Conservation (phyloP, 176 grass and related monocot species). For the Eragrostis curvula region DNA sequence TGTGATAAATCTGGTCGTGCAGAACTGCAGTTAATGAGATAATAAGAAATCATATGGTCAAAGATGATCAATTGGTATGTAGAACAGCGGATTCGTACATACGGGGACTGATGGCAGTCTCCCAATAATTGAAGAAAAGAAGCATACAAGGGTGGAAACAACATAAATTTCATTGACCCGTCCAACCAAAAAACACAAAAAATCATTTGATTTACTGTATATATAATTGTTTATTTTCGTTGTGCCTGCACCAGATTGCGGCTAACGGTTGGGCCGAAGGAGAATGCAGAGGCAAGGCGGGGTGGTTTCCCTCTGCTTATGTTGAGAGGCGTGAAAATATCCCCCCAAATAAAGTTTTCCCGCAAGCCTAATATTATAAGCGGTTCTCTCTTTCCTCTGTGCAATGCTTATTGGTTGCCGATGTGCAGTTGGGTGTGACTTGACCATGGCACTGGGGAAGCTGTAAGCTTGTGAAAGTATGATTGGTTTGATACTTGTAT, state of each 20-base stretch:
- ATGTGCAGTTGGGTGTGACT: neutral
- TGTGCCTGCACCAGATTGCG: constrained; percentile 57
- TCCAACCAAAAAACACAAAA: neutral
- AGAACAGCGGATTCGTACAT: neutral
- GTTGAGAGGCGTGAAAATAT: constrained; percentile 83
- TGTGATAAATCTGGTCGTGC: neutral
- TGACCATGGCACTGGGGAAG: neutral
- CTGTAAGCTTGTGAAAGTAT: constrained; percentile 13
- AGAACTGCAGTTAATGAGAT: neutral
- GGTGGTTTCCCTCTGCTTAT: constrained; percentile 84
- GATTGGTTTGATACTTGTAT: neutral
- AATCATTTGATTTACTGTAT: constrained; percentile 6
- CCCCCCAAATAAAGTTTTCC: constrained; percentile 87
- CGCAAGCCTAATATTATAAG: constrained; percentile 45
- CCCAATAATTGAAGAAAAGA: neutral
- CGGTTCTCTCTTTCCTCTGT: constrained; percentile 11
- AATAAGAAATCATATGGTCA: neutral
- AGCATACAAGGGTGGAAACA: neutral
- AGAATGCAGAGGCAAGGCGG: constrained; percentile 87
- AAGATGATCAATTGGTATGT: constrained; percentile 18
- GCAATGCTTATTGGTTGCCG: neutral
- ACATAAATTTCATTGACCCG: constrained; percentile 1
- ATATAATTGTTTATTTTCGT: constrained; percentile 15
- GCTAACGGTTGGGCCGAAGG: constrained; percentile 90
- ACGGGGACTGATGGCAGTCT: neutral